Evolutionary conservation across 768 basidiomycete genomes (phyloP).

Genomic region (Podaxis pistillaris): DNA sequence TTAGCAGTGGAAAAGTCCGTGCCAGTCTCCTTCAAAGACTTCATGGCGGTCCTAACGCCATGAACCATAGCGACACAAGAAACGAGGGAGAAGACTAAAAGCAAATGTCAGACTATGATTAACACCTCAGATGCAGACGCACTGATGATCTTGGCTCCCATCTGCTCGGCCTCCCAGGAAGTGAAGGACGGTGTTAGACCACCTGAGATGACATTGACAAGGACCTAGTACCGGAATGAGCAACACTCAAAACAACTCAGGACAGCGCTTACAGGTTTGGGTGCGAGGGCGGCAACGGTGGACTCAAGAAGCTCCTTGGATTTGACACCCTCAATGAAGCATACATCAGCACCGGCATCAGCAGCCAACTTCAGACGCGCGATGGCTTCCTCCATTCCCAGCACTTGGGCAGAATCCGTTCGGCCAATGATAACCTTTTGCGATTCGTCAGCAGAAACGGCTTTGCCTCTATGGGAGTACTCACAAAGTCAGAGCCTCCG

Average conservation of each 20-base stretch:
- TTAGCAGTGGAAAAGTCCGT: constrained; percentile 60
- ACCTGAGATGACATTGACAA: constrained; percentile 77
- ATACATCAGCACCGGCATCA: constrained; percentile 73
- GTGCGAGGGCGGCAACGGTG: constrained; percentile 65
- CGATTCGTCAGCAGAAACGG: background rate
- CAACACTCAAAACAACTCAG: background rate
- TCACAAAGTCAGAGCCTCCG: constrained; percentile 69
- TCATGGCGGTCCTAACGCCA: constrained; percentile 72
- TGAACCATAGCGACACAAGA: constrained; percentile 76
- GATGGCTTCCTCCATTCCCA: constrained; percentile 76
- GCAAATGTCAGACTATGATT: background rate
- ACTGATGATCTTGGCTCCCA: constrained; percentile 79
- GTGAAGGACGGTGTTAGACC: constrained; percentile 76
- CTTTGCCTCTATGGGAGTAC: background rate
- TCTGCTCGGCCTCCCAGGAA: constrained; percentile 59
- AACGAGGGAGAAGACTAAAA: constrained; percentile 67
- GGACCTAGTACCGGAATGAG: constrained; percentile 37
- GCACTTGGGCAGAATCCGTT: constrained; percentile 74
- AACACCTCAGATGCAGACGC: constrained; percentile 23
- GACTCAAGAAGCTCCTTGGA: constrained; percentile 60
- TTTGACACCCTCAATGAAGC: constrained; percentile 79
- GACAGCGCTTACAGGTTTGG: constrained; percentile 55
- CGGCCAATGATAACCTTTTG: constrained; percentile 67
- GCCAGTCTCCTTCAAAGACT: constrained; percentile 69
- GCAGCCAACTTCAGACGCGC: constrained; percentile 64